Base-by-base conservation (phyloP, 495 filamentous ascomycete genomes). In the Lasiosphaeris hirsuta region DNA sequence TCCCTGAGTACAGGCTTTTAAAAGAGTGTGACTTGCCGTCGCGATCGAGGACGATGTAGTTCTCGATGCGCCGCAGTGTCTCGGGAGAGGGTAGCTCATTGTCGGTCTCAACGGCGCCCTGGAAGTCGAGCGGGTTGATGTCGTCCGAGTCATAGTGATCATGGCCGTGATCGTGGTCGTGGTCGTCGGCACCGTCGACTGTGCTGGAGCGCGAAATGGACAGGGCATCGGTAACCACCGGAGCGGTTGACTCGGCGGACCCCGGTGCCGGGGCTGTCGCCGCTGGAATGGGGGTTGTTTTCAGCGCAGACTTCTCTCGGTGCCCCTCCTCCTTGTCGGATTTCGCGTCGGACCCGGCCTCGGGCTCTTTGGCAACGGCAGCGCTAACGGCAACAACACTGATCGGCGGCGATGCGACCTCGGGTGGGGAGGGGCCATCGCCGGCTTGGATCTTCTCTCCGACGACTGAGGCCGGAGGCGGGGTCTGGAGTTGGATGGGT, bases 1-100 rank as follows among this genome's bases (percentile, higher is more conserved):
- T 68, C 17, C 83, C 82, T 7, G 75, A 70, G 63, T 89, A 92
- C 17, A 94, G 69, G 53, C 77, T 84, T 65, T 84, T 83, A 75
- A 93, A 94, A 4, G 82, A 74, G 42, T 78, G 72, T 3, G 76
- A 66, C 47, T 84, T 84, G 11, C 87, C 86, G 44, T 89, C 69
- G 35, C 73, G 71, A 62, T 89, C 88, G 36, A 90, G 77, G 2
- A 95, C 78, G 0, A 77, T 68, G 64, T 86, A 75, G 44, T 84
- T 69, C 36, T 80, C 79, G 51, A 84, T 73, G 58, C 80, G 78
- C 13, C 64, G 67, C 1, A 84, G 68, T 0, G 73, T 72, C 15
- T 75, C 75, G 9, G 65, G 58, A 0, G 77, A 71, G 0, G 86
- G 86, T 0, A 83, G 69, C 18, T 80, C 72, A 58, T 86, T 79